Evolutionary conservation across 257 asterid genomes (phyloP), one percentile per base, ranked within the genome.

Genomic region (Cynanchum wilfordii): DNA sequence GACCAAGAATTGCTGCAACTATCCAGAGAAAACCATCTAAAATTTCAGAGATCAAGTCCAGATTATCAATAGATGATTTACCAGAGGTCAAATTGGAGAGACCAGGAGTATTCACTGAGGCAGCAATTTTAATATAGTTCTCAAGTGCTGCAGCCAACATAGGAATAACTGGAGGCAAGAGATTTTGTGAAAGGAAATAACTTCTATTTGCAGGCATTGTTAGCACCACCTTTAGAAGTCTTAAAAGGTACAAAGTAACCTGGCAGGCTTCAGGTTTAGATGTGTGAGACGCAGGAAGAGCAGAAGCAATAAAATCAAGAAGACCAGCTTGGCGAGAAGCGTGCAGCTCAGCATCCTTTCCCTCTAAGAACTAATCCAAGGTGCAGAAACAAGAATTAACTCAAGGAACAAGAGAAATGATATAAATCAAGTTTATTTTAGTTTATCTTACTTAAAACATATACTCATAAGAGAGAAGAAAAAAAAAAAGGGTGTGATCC

Each of bases 241-340:
- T 86, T 83, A 94, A 76, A 52, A 94, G 98, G 84, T 79, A 84
- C 68, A 88, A 45, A 13, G 95, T 94, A 76, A 94, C 92, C 81
- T 88, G 99, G 83, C 99, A 87, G 62, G 97, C 95, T 84, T 90
- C 99, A 52, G 97, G 97, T 78, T 91, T 95, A 66, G 96, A 92
- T 65, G 92, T 85, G 87, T 95, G 99, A 65, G 99, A 87, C 54
- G 99, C 99, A 45, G 99, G 99, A 71, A 95, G 90, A 24, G 98
- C 96, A 69, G 99, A 95, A 78, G 98, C 97, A 85, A 95, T 89
- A 85, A 92, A 95, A 84, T 95, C 99, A 56, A 95, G 88, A 74
- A 95, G 84, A 81, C 99, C 98, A 80, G 98, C 93, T 85, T 91
- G 97, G 70, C 98, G 97, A 83, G 95, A 82, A 81, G 95, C 97